phyloP scores from a whole-genome alignment of 768 basidiomycete species.

The Trametes gibbosa region DNA sequence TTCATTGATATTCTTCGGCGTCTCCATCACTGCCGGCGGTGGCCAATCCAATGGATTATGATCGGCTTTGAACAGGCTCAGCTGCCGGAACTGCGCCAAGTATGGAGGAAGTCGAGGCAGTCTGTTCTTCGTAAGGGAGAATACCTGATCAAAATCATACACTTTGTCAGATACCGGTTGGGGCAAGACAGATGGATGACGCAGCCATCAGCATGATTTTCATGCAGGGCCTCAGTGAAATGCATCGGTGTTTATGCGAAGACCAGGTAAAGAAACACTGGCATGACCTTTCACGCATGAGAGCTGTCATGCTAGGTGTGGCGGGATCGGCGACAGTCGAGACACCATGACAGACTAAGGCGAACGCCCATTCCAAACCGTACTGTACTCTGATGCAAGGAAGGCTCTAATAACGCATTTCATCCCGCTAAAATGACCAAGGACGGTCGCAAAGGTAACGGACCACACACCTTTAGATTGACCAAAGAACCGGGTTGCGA shows the following conservation, averaged over 20 bases:
- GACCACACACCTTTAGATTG: constrained; percentile 63
- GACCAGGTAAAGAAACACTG: not conserved
- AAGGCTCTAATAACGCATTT: not conserved
- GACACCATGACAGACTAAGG: not conserved
- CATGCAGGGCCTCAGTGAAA: too few relatives aligned
- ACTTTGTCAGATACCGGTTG: constrained; percentile 19
- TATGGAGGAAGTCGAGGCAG: constrained; percentile 78
- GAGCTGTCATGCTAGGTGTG: not conserved
- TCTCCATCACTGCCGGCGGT: constrained; percentile 54
- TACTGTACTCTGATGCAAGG: not conserved
- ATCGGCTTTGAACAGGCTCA: constrained; percentile 83
- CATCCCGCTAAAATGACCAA: too few relatives aligned
- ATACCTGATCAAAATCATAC: constrained; percentile 50
- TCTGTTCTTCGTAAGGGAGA: constrained; percentile 85
- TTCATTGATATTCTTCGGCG: constrained; percentile 40
- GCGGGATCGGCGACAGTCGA: not conserved
- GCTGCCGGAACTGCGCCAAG: constrained; percentile 63
- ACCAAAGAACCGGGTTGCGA: constrained; percentile 73
- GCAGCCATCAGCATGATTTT: not conserved
- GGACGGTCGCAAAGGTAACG: not conserved
- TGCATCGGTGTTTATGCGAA: not conserved
- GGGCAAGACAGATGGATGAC: not conserved
- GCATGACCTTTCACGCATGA: not conserved
- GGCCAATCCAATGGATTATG: constrained; percentile 97
- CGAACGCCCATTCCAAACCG: not conserved